Base-by-base conservation (phyloP, 2,329 filamentous ascomycete genomes). In the Ascosphaera acerosa region DNA sequence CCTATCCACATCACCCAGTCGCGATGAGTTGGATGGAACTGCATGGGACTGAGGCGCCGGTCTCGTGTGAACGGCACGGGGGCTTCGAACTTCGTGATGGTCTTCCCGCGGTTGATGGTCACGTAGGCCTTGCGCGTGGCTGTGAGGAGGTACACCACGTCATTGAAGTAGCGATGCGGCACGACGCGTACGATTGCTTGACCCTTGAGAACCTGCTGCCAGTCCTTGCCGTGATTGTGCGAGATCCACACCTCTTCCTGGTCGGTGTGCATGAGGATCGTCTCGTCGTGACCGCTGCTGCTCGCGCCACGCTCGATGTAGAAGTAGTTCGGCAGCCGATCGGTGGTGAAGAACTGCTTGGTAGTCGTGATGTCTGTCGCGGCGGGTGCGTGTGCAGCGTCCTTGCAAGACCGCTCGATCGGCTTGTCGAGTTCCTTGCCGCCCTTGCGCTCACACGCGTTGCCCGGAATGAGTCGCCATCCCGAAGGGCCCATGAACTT, bases 1-100 rank as follows among this genome's bases (percentile, higher is more conserved):
- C 82, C 84, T 30, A 75, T 68, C 81, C 82, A 94, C 37, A 97
- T 76, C 27, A 94, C 59, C 80, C 81, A 92, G 43, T 91, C 76
- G 46, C 73, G 75, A 43, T 75, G 66, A 40, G 74, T 68, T 1
- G 81, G 76, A 43, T 97, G 87, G 55, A 97, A 97, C 20, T 62
- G 59, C 41, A 77, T 50, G 26, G 81, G 61, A 12, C 66, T 62
- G 3, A 58, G 41, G 4, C 44, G 40, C 41, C 4, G 52, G 33
- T 48, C 39, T 40, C 40, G 50, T 51, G 61, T 62, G n/a, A 62
- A 60, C 38, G 64, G 62, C 26, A 65, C 58, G 1, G 73, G 76
- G 2, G 73, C 68, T 35, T 76, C 52, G 50, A 92, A 90, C 30
- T 58, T 61, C 46, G 76, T 66, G 41, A 87, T 75, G 38, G 59